Evolutionary conservation across 2,329 filamentous ascomycete species (phyloP).

Genomic region (Colletotrichum abscissum): DNA sequence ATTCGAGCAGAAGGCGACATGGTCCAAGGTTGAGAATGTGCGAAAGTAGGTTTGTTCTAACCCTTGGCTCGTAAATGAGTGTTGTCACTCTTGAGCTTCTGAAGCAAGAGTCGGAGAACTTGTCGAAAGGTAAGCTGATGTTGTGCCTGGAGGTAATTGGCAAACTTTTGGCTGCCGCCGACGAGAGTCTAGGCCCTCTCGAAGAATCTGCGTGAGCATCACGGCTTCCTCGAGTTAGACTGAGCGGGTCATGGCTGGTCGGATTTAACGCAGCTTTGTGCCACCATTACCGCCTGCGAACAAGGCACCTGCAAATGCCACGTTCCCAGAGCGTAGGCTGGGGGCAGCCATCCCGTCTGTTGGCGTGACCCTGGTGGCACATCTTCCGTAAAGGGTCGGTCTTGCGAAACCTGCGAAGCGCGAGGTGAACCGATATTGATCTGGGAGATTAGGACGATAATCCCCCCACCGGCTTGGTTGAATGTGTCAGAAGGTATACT

Average conservation of each 20-base stretch:
- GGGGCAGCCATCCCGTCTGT: conserved; percentile 10
- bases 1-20: not conserved
- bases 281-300: conserved; percentile 1
- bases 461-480: not conserved
- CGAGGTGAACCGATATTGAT: not conserved
- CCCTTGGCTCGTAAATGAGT: not conserved
- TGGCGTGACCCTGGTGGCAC: conserved; percentile 14
- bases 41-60: not conserved
- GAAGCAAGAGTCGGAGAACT: not conserved
- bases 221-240: not conserved
- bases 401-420: conserved; percentile 3
- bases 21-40: not conserved
- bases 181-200: not conserved
- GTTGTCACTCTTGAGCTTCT: not conserved
- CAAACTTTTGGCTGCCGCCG: not conserved
- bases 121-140: not conserved
- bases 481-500: not conserved
- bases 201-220: not conserved
- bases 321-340: conserved; percentile 1
- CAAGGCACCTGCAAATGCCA: conserved; percentile 5
- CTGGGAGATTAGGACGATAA: not conserved
- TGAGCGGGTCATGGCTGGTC: not conserved
- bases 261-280: conserved; percentile 2
- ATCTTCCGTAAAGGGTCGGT: conserved; percentile 23
- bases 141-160: not conserved